Percentiles rank a stretch among this genome's conserved stretches.
phyloP scores from a whole-genome alignment of 768 basidiomycete genomes.

The Trametes maxima region DNA sequence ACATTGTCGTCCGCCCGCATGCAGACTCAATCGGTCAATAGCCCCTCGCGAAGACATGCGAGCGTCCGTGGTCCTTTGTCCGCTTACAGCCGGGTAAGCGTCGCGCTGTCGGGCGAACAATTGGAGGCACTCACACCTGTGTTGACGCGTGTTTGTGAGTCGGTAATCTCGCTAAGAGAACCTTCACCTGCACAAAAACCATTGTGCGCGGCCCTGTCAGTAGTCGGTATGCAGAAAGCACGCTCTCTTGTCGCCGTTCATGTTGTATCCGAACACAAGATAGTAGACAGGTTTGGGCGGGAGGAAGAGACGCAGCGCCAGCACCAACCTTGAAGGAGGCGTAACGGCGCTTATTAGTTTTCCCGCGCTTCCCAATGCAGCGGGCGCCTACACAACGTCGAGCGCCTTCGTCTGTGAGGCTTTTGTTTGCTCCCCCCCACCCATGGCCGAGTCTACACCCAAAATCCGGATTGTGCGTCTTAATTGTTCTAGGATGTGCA shows the following conservation, averaged over 20 bases:
- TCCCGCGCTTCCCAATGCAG: background rate
- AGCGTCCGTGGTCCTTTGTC: conserved; percentile 15
- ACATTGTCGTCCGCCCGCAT: conserved; percentile 17
- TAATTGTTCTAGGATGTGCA: conserved; percentile 5
- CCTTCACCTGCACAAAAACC: background rate
- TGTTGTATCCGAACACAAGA: background rate
- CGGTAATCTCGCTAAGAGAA: background rate
- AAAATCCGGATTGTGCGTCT: conserved; percentile 17
- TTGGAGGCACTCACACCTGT: conserved; percentile 7
- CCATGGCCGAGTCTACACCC: conserved; percentile 8
- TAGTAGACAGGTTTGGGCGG: too few relatives aligned
- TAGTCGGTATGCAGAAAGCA: background rate
- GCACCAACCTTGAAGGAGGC: too few relatives aligned
- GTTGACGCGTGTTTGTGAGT: conserved; percentile 14
- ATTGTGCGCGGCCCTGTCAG: too few relatives aligned
- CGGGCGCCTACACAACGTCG: background rate
- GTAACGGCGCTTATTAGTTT: too few relatives aligned
- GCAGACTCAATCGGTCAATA: conserved; percentile 8
- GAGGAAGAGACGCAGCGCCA: too few relatives aligned
- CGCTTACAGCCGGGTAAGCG: conserved; percentile 5
- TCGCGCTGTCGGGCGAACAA: conserved; percentile 14
- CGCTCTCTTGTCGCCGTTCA: background rate
- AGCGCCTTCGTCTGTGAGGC: background rate
- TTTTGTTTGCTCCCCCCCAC: conserved; percentile 4
- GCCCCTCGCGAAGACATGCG: background rate